Base-by-base conservation (phyloP, 768 basidiomycete genomes). In the Serendipita sp. region DNA sequence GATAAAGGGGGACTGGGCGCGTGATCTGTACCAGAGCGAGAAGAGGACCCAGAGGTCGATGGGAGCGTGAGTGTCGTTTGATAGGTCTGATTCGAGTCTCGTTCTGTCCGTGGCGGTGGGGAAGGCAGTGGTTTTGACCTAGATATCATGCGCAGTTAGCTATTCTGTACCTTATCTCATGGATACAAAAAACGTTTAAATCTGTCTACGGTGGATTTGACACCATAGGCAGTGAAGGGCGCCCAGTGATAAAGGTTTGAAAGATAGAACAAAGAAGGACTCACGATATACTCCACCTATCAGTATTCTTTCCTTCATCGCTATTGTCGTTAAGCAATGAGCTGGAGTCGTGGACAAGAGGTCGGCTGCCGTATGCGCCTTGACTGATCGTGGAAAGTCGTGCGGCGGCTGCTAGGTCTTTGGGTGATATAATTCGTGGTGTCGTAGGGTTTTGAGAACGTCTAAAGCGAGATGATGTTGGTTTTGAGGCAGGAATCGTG, bases 121-220 rank as follows among this genome's bases (percentile, higher is more conserved):
- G 56, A 60, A 28, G 56, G 56, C 18, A 60, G 56, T 35, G 56
- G 56, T 35, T 60, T 60, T 11, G 56, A 60, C 11, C 56, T 60
- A 35, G 56, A 60, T 35, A 60, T 8, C 18, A 36, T 32, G 7
- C 10, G 56, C 28, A 18, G 18, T 16, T 2, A n/a, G 7, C 48
- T 52, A 7, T n/a, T 28, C 10, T 60, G 8, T 11, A n/a, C 28
- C 23, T 28, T 8, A 28, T 60, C 28, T 35, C 23, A 60, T n/a
- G 34, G 8, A 30, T 28, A 60, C 16, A 10, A 35, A 3, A n/a
- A 28, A 10, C 3, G 7, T 36, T 7, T 18, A 16, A 18, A 7
- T 18, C 16, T 23, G 23, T 23, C 23, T 23, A 30, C 28, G 52
- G 32, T 60, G 34, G 56, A 32, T 10, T n/a, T 8, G 23, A 30